Percentiles rank a stretch among this genome's conserved stretches.
These are phyloP conservation scores for Lonicera japonica DNA, from an alignment of 129 eudicot species.

Conservation along the genomic window DNA sequence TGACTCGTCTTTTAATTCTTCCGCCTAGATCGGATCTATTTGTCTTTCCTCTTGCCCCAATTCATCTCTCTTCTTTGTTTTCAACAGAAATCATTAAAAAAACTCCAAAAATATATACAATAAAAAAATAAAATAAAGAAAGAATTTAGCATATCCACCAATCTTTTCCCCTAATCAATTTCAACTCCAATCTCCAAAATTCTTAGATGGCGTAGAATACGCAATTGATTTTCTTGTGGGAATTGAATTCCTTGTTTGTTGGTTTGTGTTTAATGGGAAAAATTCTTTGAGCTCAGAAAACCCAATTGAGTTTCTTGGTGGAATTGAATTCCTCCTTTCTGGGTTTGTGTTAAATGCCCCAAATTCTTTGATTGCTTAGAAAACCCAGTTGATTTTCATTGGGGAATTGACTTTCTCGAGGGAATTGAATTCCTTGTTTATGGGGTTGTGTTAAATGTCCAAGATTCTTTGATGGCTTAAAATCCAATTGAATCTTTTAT, in stretches of 20 bases:
- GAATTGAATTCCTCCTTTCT: constrained; percentile 9
- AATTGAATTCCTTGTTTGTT: no score
- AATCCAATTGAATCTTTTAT: background rate
- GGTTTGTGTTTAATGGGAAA: no score
- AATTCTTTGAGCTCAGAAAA: constrained; percentile 9
- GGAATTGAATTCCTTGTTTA: no score
- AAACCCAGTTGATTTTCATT: no score
- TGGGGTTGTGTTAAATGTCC: no score
- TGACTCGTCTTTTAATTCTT: constrained; percentile 15
- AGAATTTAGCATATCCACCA: no score
- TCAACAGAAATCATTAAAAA: constrained; percentile 8
- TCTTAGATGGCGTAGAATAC: background rate
- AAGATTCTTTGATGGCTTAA: constrained; percentile 11
- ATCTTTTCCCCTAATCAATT: background rate
- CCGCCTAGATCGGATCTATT: constrained; percentile 53
- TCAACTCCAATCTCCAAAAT: background rate
- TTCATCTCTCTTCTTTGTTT: background rate
- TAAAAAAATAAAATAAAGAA: background rate
- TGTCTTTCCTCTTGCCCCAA: constrained; percentile 3
- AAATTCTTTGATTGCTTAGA: background rate
- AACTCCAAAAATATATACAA: constrained; percentile 3
- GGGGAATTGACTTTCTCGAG: no score
- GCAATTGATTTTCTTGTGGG: no score
- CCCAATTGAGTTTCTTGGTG: background rate
- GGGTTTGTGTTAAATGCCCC: constrained; percentile 24